Evolutionary conservation across 805 yeast genomes (phyloP).

Genomic region (Candida golubevii): DNA sequence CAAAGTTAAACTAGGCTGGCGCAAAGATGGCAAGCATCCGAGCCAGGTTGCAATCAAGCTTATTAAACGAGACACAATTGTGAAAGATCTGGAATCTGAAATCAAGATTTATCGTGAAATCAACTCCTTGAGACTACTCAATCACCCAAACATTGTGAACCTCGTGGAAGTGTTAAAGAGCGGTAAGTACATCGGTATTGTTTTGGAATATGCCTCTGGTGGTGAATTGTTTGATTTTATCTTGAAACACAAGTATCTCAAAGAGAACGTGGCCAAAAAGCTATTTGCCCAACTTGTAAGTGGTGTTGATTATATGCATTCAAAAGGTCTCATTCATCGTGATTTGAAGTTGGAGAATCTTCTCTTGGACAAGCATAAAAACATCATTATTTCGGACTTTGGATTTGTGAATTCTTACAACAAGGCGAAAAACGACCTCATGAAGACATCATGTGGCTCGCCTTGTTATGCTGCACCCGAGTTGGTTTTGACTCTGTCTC

Average conservation of each 20-base stretch:
- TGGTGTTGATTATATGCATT: constrained; percentile 87
- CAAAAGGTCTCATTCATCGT: constrained; percentile 74
- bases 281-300: constrained; percentile 89
- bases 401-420: constrained; percentile 90
- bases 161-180: constrained; percentile 90
- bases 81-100: constrained; percentile 80
- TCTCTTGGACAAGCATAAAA: constrained; percentile 78
- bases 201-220: constrained; percentile 93
- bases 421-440: constrained; percentile 57
- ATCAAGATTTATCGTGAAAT: constrained; percentile 90
- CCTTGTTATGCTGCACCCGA: constrained; percentile 99
- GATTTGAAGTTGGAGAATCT: constrained; percentile 74
- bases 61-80: constrained; percentile 83
- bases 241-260: constrained; percentile 76
- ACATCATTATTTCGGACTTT: constrained; percentile 83
- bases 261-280: constrained; percentile 81
- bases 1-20: constrained; percentile 94
- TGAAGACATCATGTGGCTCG: constrained; percentile 95
- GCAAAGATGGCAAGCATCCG: constrained; percentile 73
- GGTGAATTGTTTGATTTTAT: constrained; percentile 96
- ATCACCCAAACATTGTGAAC: constrained; percentile 91
- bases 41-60: constrained; percentile 91
- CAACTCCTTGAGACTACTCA: constrained; percentile 76
- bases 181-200: constrained; percentile 94
- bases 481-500: constrained; percentile 77